Evolutionary conservation across 768 basidiomycete genomes (phyloP).

Genomic region (Boletellus emodensis): DNA sequence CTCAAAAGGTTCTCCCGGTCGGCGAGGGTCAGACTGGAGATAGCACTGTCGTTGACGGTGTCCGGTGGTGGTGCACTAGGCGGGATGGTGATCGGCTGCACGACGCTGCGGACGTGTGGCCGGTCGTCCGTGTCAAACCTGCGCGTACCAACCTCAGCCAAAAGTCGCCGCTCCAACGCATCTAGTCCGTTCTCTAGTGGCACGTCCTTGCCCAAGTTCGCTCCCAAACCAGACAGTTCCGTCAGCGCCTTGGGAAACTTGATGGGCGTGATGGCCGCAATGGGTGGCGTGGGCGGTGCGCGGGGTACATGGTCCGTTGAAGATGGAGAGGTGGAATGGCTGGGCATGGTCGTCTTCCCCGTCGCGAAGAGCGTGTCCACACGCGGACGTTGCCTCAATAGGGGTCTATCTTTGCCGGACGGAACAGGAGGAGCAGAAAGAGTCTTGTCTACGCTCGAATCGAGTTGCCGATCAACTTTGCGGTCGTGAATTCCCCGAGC

Average conservation of each 20-base stretch:
- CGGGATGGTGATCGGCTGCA: constrained; percentile 40
- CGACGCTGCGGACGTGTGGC: constrained; percentile 36
- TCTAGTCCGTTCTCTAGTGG: constrained; percentile 58
- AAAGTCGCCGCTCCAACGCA: constrained; percentile 62
- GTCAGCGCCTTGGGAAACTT: constrained; percentile 34
- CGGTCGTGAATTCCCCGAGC: constrained; percentile 17
- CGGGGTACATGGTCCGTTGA: constrained; percentile 11
- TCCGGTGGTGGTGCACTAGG: constrained; percentile 23
- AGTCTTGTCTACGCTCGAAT: constrained; percentile 47
- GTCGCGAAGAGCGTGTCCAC: constrained; percentile 33
- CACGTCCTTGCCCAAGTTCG: constrained; percentile 18
- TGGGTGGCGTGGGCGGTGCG: constrained; percentile 50
- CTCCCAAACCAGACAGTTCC: constrained; percentile 23
- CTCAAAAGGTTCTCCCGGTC: constrained; percentile 22
- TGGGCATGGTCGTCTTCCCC: constrained; percentile 3
- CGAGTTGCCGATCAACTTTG: constrained; percentile 11
- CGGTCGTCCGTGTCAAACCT: constrained; percentile 30
- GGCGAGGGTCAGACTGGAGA: constrained; percentile 44
- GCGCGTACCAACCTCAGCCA: constrained; percentile 72
- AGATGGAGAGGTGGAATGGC: constrained; percentile 10
- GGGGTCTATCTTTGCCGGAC: constrained; percentile 34
- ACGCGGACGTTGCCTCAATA: constrained; percentile 14
- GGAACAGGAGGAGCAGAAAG: constrained; percentile 57
- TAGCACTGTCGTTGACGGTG: constrained; percentile 42
- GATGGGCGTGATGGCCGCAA: constrained; percentile 40